phyloP scores from a whole-genome alignment of 768 basidiomycete species.

The Lactarius pseudohatsudake region DNA sequence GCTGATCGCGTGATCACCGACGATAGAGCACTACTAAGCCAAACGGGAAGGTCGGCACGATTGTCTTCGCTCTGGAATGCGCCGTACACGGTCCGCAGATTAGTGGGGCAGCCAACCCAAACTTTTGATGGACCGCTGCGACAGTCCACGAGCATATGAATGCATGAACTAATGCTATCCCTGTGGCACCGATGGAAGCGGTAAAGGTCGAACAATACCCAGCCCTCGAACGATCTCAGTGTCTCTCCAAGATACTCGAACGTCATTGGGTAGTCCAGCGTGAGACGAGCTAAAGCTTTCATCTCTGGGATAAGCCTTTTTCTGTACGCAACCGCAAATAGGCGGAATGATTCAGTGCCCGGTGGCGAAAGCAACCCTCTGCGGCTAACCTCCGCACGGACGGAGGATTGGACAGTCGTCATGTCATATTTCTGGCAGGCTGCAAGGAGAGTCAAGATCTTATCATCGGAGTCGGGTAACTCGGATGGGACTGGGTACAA shows the following conservation, averaged over 20 bases:
- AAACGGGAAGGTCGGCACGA: too few relatives aligned
- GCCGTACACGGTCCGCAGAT: too few relatives aligned
- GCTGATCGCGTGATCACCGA: too few relatives aligned
- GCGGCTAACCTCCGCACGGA: neutral
- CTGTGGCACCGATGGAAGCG: neutral
- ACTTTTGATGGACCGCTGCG: neutral
- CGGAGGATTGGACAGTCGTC: conserved; percentile 5
- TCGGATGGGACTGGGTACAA: conserved; percentile 6
- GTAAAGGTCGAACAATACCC: neutral
- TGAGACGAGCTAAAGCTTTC: neutral
- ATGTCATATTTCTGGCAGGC: conserved; percentile 19
- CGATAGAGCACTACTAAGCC: too few relatives aligned
- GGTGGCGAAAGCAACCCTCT: neutral
- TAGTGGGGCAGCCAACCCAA: conserved; percentile 5
- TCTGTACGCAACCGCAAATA: conserved; percentile 3
- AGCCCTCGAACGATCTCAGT: neutral
- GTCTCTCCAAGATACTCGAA: conserved; percentile 26
- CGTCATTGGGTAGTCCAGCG: neutral
- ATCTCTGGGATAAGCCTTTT: conserved; percentile 8
- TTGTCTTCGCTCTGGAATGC: too few relatives aligned
- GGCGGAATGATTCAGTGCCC: neutral
- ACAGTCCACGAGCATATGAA: neutral
- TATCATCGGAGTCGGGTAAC: neutral
- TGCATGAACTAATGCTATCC: too few relatives aligned
- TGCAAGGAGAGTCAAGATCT: conserved; percentile 5